Evolutionary conservation across 805 yeast genomes (phyloP), one percentile per base, ranked within the genome.

Genomic region (Saturnispora diversa): DNA sequence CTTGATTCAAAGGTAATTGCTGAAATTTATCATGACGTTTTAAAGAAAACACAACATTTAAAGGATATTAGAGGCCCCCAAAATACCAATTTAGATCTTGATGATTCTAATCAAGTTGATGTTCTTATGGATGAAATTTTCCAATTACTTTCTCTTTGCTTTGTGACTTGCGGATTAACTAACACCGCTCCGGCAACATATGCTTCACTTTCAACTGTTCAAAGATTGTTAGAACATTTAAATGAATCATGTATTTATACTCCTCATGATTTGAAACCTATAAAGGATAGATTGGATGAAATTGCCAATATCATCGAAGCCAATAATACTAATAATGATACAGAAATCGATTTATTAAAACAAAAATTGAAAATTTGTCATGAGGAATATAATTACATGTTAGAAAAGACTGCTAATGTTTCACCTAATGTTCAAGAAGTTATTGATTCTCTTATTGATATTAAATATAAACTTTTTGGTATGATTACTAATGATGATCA

Each of bases 181-280:
- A 80, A 86, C 50, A 74, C 86, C 26, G 95, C 96, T 1, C 95
- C 97, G 1, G 95, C 97, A 4, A 84, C 95, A 1, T 92, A 84
- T 62, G 90, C 95, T 5, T 84, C 94, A 3, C 64, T 90, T 31
- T 71, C 87, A 31, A 86, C 97, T 0, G 94, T 92, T 16, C 81
- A 80, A 61, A 77, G 92, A 50, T 65, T 92, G 43, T 68, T 92
- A 50, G 84, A 77, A 48, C 97, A 90, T 62, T 65, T 90, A 46
- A 74, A 76, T 48, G 95, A 84, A 56, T 75, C 84, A 37, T 78
- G 77, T 41, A 85, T 84, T 16, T 90, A 79, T 60, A 87, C 97
- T 1, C 76, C 75, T 42, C 84, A 82, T 50, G 98, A 92, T 58
- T 70, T 87, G 48, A 65, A 68, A 44, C 94, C 96, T 2, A 83